Base-by-base conservation (phyloP, 2,329 filamentous ascomycete genomes). In the Cladosporium velox region DNA sequence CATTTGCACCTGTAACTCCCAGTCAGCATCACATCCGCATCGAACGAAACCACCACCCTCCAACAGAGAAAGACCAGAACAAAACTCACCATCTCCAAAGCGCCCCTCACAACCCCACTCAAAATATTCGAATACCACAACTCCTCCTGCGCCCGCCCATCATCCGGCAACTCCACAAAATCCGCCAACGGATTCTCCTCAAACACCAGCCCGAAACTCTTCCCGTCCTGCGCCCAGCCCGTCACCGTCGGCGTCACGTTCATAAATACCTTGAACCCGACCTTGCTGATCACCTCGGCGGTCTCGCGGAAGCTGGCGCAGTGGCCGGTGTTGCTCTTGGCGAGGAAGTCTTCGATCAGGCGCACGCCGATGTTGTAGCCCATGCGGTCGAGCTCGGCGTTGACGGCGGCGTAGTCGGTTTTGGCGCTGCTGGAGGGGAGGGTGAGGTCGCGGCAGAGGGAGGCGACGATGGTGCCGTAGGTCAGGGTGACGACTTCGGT, bases 111-210 rank as follows among this genome's bases (percentile, higher is more conserved):
- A 52, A 99, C 91, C 52, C 95, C 95, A 73, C 95, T 97, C 52
- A 98, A 86, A 66, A 99, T 96, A 79, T 98, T 99, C 5, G 93
- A 97, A 79, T 96, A 99, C 95, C 95, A 99, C 47, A 99, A 83
- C 81, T 98, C 94, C 75, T 97, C 93, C 79, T 99, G 95, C 3
- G 95, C 92, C 70, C 93, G 87, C 61, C 93, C 95, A 79, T 99
- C 95, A 76, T 99, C 95, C 0, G 95, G 95, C 52, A 99, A 82
- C 79, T 99, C 95, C 59, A 99, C 95, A 80, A 98, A 99, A 80
- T 99, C 95, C 61, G 93, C 93, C 67, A 99, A 82, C 0, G 95
- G 95, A 75, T 98, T 99, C 79, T 99, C 95, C 71, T 99, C 95
- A 72, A 99, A 97, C 18, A 97, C 87, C 14, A 99, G 84, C 0